Conservation (phyloP, 768 basidiomycete genomes). For the Lactifluus pinguis region DNA sequence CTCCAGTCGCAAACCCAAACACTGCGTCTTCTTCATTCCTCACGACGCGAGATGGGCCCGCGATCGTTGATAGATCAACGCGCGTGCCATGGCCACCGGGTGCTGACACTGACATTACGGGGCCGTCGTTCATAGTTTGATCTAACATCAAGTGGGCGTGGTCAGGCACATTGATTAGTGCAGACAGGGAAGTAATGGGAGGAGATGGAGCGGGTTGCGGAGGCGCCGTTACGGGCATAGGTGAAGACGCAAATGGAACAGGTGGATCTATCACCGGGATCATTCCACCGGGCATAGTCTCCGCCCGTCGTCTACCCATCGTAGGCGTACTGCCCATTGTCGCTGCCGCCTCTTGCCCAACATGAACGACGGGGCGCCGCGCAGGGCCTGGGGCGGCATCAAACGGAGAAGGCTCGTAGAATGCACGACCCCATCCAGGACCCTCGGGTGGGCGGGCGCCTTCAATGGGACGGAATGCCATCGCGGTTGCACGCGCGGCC, state of each 20-base stretch:
- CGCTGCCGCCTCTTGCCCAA: conserved; percentile 14
- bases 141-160: conserved; percentile 10
- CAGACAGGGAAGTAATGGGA: background rate
- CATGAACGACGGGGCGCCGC: conserved; percentile 12
- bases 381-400: conserved; percentile 4
- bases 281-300: conserved; percentile 21
- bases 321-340: background rate
- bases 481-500: conserved; percentile 15
- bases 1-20: conserved; percentile 16
- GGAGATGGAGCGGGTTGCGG: background rate
- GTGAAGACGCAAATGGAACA: background rate
- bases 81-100: background rate
- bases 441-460: conserved; percentile 10
- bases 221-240: background rate
- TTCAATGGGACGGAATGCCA: conserved; percentile 14
- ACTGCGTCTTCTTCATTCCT: conserved; percentile 11
- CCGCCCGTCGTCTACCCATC: conserved; percentile 18
- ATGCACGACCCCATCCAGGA: conserved; percentile 19
- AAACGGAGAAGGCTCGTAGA: conserved; percentile 19
- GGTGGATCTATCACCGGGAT: conserved; percentile 16
- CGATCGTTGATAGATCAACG: conserved; percentile 21
- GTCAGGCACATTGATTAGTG: background rate
- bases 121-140: background rate
- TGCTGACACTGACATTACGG: background rate
- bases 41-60: conserved; percentile 16